Evolutionary conservation across 495 filamentous ascomycete species (phyloP), one percentile per base, ranked within the genome.

Genomic region (Achaetomiella virescens): DNA sequence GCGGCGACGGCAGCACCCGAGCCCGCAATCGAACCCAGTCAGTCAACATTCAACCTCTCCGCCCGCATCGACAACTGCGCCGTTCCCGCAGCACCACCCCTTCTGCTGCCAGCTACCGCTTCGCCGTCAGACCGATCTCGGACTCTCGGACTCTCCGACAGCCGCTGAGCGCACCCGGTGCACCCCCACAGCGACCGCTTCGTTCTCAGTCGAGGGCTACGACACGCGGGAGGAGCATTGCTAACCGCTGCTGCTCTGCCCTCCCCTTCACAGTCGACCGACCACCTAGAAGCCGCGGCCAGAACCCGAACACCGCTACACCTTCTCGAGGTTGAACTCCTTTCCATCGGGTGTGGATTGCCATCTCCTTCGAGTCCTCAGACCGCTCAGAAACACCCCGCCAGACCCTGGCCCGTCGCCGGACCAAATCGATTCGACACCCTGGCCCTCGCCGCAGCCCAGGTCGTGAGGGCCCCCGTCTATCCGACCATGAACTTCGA

Each of bases 401-500:
- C 22, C 43, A 44, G 15, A 11, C 24, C 22, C 40, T 47, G 24
- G 11, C 21, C 38, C 12, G 20, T 35, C 6, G 12, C 20, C 7
- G 20, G 50, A 35, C 24, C 21, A 43, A 4, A 15, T 31, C 31
- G 27, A 43, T 14, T 18, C 45, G 37, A 21, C 36, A 36, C 2
- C 27, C 58, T 48, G 59, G 59, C 54, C 59, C 54, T 60, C 59
- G 54, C 61, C 52, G 56, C 60, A 60, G 52, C 54, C 45, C 54
- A 41, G 61, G 59, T 61, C 50, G 60, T 53, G 59, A 64, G 60
- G 50, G 70, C 70, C 27, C 60, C 54, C 17, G 18, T 31, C 36
- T 15, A 62, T 54, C 37, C 60, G 62, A 53, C 65, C 63, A 82
- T 82, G 78, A 79, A 76, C 54, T 82, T 82, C 68, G 76, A 80